A percentile compares a stretch with the other conserved stretches of the same genome.
These are phyloP conservation scores for Helicostylum pulchrum DNA, from an alignment of 192 early-diverging fungal genomes.

Conservation along the genomic window DNA sequence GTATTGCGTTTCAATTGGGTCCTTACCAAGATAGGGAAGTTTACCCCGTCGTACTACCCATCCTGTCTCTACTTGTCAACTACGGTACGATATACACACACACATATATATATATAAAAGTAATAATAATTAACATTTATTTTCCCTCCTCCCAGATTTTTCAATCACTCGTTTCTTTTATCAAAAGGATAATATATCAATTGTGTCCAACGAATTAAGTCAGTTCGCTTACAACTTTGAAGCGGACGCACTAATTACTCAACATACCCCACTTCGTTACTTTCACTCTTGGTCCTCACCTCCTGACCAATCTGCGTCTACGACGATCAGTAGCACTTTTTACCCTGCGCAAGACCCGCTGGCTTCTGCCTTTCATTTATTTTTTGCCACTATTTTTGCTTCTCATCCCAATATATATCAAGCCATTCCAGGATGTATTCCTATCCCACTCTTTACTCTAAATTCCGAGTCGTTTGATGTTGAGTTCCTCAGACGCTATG, in stretches of 20 bases:
- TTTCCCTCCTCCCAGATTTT: constrained; percentile 24
- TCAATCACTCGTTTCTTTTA: constrained; percentile 19
- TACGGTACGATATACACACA: no score
- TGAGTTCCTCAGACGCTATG: constrained; percentile 34
- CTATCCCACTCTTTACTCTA: constrained; percentile 27
- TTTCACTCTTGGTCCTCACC: constrained; percentile 20
- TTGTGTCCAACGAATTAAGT: constrained; percentile 27
- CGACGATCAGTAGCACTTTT: constrained; percentile 3
- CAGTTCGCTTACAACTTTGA: constrained; percentile 35
- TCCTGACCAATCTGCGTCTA: constrained; percentile 3
- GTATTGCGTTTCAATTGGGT: constrained; percentile 28
- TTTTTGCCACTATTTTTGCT: constrained; percentile 38
- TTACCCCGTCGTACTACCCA: constrained; percentile 31
- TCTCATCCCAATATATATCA: constrained; percentile 28
- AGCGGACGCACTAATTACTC: constrained; percentile 19
- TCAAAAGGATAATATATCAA: constrained; percentile 6
- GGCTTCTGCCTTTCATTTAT: constrained; percentile 33
- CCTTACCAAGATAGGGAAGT: constrained; percentile 18
- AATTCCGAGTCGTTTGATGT: constrained; percentile 30
- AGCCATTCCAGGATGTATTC: constrained; percentile 28
- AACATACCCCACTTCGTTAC: constrained; percentile 19
- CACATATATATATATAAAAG: no score
- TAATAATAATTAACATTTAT: constrained; percentile 9
- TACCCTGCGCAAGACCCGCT: constrained; percentile 32
- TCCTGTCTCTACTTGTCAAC: constrained; percentile 34